Conservation (phyloP, 352 stramenopile species). For the Globisporangium rhizosaccharum region DNA sequence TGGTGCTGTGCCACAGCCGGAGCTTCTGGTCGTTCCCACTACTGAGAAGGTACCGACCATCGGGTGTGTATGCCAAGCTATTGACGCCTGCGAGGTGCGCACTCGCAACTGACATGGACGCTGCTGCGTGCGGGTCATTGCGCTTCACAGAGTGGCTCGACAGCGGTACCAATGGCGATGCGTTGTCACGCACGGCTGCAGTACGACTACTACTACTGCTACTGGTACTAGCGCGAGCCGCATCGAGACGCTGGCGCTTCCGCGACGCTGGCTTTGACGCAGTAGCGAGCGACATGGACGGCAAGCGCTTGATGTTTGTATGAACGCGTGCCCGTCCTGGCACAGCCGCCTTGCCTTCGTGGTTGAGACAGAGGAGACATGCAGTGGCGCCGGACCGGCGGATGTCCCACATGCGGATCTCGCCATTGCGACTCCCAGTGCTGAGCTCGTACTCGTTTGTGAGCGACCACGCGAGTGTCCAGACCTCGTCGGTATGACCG, state of each 20-base stretch:
- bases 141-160: conserved; percentile 14
- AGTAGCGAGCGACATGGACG: conserved; percentile 25
- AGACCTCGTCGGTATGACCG: conserved; percentile 76
- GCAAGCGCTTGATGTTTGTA: conserved; percentile 40
- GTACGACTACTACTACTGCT: background rate
- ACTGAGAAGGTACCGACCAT: conserved; percentile 60
- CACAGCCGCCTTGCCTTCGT: conserved; percentile 44
- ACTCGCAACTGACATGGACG: conserved; percentile 35
- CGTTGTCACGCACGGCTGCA: background rate
- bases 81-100: conserved; percentile 54
- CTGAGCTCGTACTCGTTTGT: conserved; percentile 67
- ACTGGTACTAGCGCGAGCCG: background rate
- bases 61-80: conserved; percentile 55
- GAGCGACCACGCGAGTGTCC: conserved; percentile 68
- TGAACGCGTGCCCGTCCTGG: conserved; percentile 46
- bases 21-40: conserved; percentile 55
- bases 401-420: conserved; percentile 86
- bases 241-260: conserved; percentile 24
- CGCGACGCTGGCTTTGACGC: conserved; percentile 11
- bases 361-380: conserved; percentile 78
- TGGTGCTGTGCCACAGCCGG: conserved; percentile 53
- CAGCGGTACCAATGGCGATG: background rate
- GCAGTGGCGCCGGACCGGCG: conserved; percentile 75
- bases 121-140: conserved; percentile 53
- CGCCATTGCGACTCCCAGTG: conserved; percentile 48